Base-by-base conservation (phyloP, 2,329 filamentous ascomycete species). In the Alternaria postmessia region DNA sequence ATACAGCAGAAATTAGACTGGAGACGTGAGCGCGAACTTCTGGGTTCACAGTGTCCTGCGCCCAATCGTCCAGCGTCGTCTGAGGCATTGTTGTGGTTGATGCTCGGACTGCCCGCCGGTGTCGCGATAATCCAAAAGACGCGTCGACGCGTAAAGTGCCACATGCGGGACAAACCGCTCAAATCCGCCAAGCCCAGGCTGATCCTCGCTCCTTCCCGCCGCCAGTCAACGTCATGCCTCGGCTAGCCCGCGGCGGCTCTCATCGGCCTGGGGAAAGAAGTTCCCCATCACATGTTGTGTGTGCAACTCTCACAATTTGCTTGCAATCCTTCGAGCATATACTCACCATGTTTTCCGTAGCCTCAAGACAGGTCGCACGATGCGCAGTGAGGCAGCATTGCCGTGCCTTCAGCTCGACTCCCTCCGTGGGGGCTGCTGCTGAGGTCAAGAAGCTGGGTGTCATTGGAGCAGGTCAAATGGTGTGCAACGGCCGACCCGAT, bases 401-500 rank as follows among this genome's bases (percentile, higher is more conserved):
- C 67, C 81, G 81, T 49, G 62, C 67, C 72, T 96, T 96, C 81
- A 94, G 91, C 82, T 89, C 88, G 34, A 88, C 86, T 39, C 80
- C 88, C 44, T 81, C 84, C 46, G 56, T 74, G 14, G 84, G 85
- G 70, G 88, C 87, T 64, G 83, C 83, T 62, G 88, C 89, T 57
- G 88, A 94, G 74, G 89, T 99, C 63, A 96, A 94, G 82, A 90
- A 87, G 68, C 82, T 99, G 42, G 95, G 94, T 74, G 94, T 99
- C 51, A 86, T 99, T 74, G 95, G 95, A 67, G 94, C 94, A 54
- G 95, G 95, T 28, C 95, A 98, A 79, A 97, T 98, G 94, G 94
- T 96, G 81, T 75, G 85, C 77, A 16, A 63, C 42, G 32, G 34
- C 11, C 18, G 3, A 22, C 9, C 11, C 38, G 11, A 41, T 14